phyloP scores from a whole-genome alignment of 768 basidiomycete genomes.

The Mycena latifolia region DNA sequence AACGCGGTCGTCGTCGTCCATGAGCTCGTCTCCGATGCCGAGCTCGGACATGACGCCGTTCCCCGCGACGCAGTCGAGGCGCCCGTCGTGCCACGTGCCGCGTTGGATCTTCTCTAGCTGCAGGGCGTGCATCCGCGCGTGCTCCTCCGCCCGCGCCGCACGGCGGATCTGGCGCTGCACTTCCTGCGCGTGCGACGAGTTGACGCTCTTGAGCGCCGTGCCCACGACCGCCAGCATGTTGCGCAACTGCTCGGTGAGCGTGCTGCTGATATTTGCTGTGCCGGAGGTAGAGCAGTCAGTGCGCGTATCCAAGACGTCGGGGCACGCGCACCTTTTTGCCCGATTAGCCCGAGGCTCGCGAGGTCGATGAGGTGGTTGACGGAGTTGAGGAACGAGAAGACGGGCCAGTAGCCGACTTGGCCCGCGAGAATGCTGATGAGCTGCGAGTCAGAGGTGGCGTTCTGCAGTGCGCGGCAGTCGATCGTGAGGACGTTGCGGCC shows the following conservation, averaged over 20 bases:
- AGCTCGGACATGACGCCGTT: conserved; percentile 76
- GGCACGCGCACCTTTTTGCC: conserved; percentile 80
- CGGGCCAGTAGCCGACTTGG: conserved; percentile 92
- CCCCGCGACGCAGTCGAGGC: conserved; percentile 87
- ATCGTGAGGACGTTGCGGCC: conserved; percentile 80
- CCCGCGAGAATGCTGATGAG: conserved; percentile 76
- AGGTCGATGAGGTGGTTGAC: conserved; percentile 89
- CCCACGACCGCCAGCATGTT: conserved; percentile 86
- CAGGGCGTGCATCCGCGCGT: conserved; percentile 37
- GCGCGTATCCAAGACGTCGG: background rate
- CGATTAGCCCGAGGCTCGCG: conserved; percentile 94
- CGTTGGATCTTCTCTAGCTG: conserved; percentile 57
- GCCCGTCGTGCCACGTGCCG: conserved; percentile 90
- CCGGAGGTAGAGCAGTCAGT: background rate
- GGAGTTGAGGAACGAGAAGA: conserved; percentile 88
- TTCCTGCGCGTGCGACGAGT: conserved; percentile 58
- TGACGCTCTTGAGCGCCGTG: conserved; percentile 75
- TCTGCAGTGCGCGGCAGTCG: conserved; percentile 84
- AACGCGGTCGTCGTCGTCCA: conserved; percentile 24
- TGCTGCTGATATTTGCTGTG: conserved; percentile 84
- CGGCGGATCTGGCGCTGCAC: conserved; percentile 52
- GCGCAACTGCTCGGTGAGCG: conserved; percentile 85
- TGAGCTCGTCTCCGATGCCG: conserved; percentile 33
- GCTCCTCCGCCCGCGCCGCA: conserved; percentile 55
- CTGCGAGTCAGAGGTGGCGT: conserved; percentile 75